phyloP scores from a whole-genome alignment of 805 yeast genomes.

The Blastobotrys parvus region DNA sequence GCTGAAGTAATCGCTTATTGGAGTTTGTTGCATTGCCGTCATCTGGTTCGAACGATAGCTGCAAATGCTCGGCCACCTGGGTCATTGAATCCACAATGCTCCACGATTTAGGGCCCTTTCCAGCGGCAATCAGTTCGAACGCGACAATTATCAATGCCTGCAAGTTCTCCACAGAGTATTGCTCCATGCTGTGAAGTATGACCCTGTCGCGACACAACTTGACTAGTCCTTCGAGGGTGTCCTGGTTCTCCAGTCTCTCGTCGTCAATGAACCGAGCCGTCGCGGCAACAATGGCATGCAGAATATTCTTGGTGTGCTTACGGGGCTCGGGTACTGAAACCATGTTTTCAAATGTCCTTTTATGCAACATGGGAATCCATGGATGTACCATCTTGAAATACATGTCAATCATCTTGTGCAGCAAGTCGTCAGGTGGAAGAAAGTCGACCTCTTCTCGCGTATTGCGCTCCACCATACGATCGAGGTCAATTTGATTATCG shows the following conservation, averaged over 20 bases:
- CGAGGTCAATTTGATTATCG: not conserved
- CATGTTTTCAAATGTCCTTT: not conserved
- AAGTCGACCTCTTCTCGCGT: not conserved
- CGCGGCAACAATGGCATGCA: not conserved
- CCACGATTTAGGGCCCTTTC: conserved; percentile 4
- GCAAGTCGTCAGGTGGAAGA: conserved; percentile 6
- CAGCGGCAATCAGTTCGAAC: conserved; percentile 2
- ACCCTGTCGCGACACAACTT: conserved; percentile 3
- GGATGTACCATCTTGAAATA: conserved; percentile 7
- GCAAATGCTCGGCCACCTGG: conserved; percentile 4
- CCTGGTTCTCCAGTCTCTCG: not conserved
- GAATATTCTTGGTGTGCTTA: not conserved
- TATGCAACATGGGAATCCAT: conserved; percentile 9
- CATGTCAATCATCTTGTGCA: conserved; percentile 1
- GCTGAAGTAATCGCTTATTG: not conserved
- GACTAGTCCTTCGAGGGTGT: not conserved
- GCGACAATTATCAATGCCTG: conserved; percentile 5
- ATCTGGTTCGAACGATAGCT: not conserved
- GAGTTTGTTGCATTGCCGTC: not conserved
- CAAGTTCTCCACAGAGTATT: conserved; percentile 3
- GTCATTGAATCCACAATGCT: conserved; percentile 2
- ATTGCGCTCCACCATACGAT: not conserved
- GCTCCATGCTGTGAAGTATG: not conserved
- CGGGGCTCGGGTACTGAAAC: not conserved
- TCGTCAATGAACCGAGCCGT: not conserved